Percentiles rank a stretch among this genome's conserved stretches.
These are phyloP conservation scores for Lactifluus rugatus DNA, from an alignment of 768 basidiomycete species.

Conservation along the genomic window DNA sequence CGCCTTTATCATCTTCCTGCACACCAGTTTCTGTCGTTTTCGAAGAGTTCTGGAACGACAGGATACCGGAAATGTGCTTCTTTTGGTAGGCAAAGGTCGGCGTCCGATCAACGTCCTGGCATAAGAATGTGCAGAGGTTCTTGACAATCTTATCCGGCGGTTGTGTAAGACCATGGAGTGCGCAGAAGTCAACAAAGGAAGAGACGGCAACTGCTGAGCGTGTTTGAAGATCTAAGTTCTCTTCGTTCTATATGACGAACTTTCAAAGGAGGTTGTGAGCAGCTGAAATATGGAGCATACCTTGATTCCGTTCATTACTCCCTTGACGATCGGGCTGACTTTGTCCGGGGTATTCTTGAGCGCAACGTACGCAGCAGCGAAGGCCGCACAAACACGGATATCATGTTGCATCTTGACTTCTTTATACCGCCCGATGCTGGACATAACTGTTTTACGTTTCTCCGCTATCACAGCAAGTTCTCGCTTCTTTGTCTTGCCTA, in stretches of 20 bases:
- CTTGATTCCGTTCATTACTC: constrained; percentile 97
- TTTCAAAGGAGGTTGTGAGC: not conserved
- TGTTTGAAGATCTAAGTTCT: constrained; percentile 77
- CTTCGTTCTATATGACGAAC: constrained; percentile 53
- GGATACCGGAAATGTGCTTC: constrained; percentile 56
- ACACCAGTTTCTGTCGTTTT: constrained; percentile 28
- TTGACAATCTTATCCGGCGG: constrained; percentile 95
- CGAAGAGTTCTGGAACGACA: constrained; percentile 52
- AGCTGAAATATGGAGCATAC: constrained; percentile 29
- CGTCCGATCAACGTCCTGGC: constrained; percentile 81
- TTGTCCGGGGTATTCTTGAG: constrained; percentile 82
- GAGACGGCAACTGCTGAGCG: constrained; percentile 84
- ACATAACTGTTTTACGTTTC: constrained; percentile 55
- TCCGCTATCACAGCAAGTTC: constrained; percentile 68
- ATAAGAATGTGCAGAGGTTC: constrained; percentile 94
- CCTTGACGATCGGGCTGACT: constrained; percentile 92
- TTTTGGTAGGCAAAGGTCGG: constrained; percentile 75
- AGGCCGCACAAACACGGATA: constrained; percentile 76
- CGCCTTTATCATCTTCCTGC: constrained; percentile 35
- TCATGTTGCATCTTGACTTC: constrained; percentile 82
- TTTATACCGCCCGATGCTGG: constrained; percentile 68
- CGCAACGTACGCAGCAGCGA: constrained; percentile 86
- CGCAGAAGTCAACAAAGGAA: constrained; percentile 80
- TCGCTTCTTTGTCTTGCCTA: constrained; percentile 71
- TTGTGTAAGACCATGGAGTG: constrained; percentile 58